phyloP scores from a whole-genome alignment of 75 land plant genomes.

The Cunninghamia lanceolata region DNA sequence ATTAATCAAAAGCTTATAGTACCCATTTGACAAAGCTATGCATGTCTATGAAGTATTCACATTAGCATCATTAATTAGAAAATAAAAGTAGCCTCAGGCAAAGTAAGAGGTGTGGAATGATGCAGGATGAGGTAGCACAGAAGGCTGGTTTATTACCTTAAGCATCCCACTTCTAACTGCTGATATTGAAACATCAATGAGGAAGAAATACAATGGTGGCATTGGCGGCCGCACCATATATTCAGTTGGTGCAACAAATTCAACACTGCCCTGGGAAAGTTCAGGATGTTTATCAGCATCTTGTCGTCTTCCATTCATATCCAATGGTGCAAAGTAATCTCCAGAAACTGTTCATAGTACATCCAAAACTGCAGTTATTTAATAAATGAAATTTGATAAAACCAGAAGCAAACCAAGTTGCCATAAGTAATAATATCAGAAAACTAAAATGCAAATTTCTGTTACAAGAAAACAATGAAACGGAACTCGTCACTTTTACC shows the following conservation, averaged over 20 bases:
- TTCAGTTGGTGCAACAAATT: slow-evolving; percentile 96
- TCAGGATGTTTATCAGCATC: slow-evolving; percentile 86
- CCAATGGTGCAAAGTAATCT: slow-evolving; percentile 85
- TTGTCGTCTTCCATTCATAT: slow-evolving; percentile 74
- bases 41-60: neutral
- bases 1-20: neutral
- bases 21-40: neutral
- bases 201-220: slow-evolving; percentile 97
- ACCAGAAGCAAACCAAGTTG: neutral
- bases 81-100: neutral
- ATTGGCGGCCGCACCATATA: slow-evolving; percentile 99
- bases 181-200: slow-evolving; percentile 87
- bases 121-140: neutral
- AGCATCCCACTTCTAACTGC: slow-evolving; percentile 88
- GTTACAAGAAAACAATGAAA: neutral
- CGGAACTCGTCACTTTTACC: neutral
- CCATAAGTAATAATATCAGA: neutral
- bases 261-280: slow-evolving; percentile 87
- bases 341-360: slow-evolving; percentile 57
- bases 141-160: slow-evolving; percentile 45
- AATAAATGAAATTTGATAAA: neutral
- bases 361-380: neutral
- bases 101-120: neutral
- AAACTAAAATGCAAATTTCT: neutral
- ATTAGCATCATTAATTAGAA: neutral